A percentile compares a stretch with the other conserved stretches of the same genome.
Conservation (phyloP, 2,329 filamentous ascomycete species). For the Sclerotinia glacialis region DNA sequence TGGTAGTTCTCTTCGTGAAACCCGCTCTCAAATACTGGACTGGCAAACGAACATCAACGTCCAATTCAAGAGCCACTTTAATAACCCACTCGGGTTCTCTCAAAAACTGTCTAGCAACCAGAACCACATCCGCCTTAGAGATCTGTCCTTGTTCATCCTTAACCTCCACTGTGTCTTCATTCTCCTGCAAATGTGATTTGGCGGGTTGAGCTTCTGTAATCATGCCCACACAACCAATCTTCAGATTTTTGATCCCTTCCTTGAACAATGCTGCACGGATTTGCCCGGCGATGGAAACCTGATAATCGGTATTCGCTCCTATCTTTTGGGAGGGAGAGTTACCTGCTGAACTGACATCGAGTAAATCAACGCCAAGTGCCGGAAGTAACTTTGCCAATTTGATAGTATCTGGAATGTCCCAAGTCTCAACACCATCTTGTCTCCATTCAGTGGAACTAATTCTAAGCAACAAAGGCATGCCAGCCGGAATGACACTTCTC, state of each 20-base stretch:
- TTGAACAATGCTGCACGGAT: slow-evolving; percentile 64
- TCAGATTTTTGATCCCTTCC: slow-evolving; percentile 52
- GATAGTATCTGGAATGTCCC: slow-evolving; percentile 43
- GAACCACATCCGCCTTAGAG: slow-evolving; percentile 63
- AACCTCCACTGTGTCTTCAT: slow-evolving; percentile 45
- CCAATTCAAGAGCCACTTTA: slow-evolving; percentile 68
- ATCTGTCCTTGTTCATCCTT: slow-evolving; percentile 31
- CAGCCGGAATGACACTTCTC: slow-evolving; percentile 51
- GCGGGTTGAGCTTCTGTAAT: slow-evolving; percentile 60
- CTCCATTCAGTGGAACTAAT: slow-evolving; percentile 64
- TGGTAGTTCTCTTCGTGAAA: slow-evolving; percentile 33
- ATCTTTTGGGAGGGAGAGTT: slow-evolving; percentile 55
- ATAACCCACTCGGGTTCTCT: slow-evolving; percentile 78
- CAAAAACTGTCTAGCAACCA: slow-evolving; percentile 72
- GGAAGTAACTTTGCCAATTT: slow-evolving; percentile 68
- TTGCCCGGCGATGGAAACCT: slow-evolving; percentile 67
- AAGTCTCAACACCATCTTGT: slow-evolving; percentile 42
- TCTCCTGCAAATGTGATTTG: slow-evolving; percentile 45
- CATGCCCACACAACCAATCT: slow-evolving; percentile 71
- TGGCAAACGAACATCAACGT: slow-evolving; percentile 68
- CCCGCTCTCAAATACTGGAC: slow-evolving; percentile 31
- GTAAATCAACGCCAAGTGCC: slow-evolving; percentile 70
- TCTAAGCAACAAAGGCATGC: slow-evolving; percentile 57
- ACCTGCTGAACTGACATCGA: slow-evolving; percentile 79
- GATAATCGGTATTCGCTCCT: slow-evolving; percentile 60